Evolutionary conservation across 176 grass and related monocot genomes (phyloP), one percentile per base, ranked within the genome.

Genomic region (Juncus effusus): DNA sequence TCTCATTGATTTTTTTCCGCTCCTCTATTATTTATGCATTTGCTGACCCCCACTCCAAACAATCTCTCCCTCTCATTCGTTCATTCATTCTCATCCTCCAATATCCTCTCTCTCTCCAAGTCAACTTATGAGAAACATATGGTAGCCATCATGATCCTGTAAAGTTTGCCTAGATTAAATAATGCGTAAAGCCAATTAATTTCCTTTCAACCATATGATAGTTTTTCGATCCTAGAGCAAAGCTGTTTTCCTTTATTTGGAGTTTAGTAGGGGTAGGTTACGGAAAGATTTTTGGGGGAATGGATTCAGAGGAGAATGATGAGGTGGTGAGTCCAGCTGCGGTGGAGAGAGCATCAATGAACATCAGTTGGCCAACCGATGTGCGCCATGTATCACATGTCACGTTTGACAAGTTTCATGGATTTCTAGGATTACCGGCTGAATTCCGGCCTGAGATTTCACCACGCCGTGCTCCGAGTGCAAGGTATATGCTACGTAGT

Each of bases 401-500:
- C 67, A 94, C 90, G n/a, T 94, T 94, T 78, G 90, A 94, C 56
- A 65, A 80, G 6, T 94, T 94, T 85, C 90, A 94, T 53, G 90
- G 90, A 10, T 94, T 94, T 80, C 82, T 78, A 15, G 90, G 90
- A 57, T 67, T 94, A 3, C 90, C 90, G 19, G 85, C 45, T 63
- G 90, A 94, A 82, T 86, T 94, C 15, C 58, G 65, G 75, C 78
- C 67, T 6, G 78, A 84, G 67, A 47, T 47, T 6, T 74, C 72
- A 56, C 40, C 61, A 5, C 67, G 44, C 11, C 72, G 74, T 45
- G 85, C 85, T 4, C 89, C 85, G 5, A 94, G 90, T 49, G 90
- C 90, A 28, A 88, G 85, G 80, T 87, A 65, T 11, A 47, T 28
- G 19, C 19, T 28, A 28, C 19, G 1, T 28, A 28, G 19, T 28